Evolutionary conservation across 164 flowering plant species (phyloP).

Genomic region (Berberis vulgaris): DNA sequence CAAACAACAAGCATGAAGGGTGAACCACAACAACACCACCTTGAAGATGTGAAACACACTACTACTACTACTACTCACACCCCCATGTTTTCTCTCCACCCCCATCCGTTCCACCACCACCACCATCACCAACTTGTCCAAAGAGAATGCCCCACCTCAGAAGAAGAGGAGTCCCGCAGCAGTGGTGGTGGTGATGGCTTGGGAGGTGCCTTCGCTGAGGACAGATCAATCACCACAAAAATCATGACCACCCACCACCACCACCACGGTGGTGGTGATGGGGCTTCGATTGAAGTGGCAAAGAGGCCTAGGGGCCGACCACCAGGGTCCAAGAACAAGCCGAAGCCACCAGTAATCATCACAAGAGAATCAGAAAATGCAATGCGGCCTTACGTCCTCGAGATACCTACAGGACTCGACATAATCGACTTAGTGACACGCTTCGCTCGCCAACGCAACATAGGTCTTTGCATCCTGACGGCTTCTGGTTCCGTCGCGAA

Average conservation of each 20-base stretch:
- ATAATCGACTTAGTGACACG: conserved; percentile 36
- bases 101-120: background rate
- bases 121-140: conserved; percentile 14
- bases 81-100: conserved; percentile 29
- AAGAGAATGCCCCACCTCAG: conserved; percentile 14
- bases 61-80: background rate
- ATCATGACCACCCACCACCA: background rate
- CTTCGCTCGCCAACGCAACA: conserved; percentile 36
- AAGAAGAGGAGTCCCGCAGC: conserved; percentile 34
- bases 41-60: conserved; percentile 14
- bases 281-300: conserved; percentile 47
- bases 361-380: conserved; percentile 45
- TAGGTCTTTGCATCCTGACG: conserved; percentile 49
- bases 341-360: conserved; percentile 53
- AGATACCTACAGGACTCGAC: conserved; percentile 48
- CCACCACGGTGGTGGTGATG: conserved; percentile 20
- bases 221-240: conserved; percentile 4
- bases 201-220: background rate
- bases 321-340: conserved; percentile 72
- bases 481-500: conserved; percentile 62
- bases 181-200: background rate
- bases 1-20: conserved; percentile 39
- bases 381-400: conserved; percentile 63
- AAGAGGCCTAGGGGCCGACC: conserved; percentile 66
- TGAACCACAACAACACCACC: conserved; percentile 18